Evolutionary conservation across 331 rosid genomes (phyloP), one percentile per base, ranked within the genome.

Genomic region (Rosa hybrid): DNA sequence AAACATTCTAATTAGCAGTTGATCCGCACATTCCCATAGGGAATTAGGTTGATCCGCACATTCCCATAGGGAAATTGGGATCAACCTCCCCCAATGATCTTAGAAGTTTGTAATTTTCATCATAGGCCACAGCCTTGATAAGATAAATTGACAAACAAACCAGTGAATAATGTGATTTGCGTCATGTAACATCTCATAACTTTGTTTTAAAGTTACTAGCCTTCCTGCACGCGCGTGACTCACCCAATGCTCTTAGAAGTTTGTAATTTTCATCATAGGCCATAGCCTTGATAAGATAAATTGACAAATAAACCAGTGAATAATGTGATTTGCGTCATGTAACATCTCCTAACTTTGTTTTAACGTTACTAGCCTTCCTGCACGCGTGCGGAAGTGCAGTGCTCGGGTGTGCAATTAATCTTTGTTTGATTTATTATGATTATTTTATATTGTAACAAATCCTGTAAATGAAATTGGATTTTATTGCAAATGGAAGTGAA

Each of bases 1-100:
- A 49, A 50, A 77, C 80, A 49, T 77, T 77, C 80, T 49, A 49
- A 76, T 62, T 25, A 44, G 38, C 44, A 59, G 56, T 59, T 57
- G 8, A 23, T 57, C 45, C 23, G 49, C 39, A 3, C 8, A 21
- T n/a, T 12, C 6, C 78, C 16, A 7, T 30, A 64, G 5, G n/a
- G 45, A 30, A 27, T 12, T 27, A 41, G 10, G 56, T 59, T 57
- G 8, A 23, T 57, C 45, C 23, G 49, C 39, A 3, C 8, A 21
- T n/a, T 12, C 6, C 78, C 16, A 7, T 30, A 64, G 5, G n/a
- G 45, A 30, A 27, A 4, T 27, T 21, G 10, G 34, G 65, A 59
- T 62, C 68, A 23, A 11, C 38, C 25, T 20, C 60, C 59, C 71
- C 72, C 60, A 25, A 27, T 63, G 51, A 25, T 49, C 63, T 30